Evolutionary conservation across 2,329 filamentous ascomycete species (phyloP), one percentile per base, ranked within the genome.

Genomic region (Claviceps humidiphila): DNA sequence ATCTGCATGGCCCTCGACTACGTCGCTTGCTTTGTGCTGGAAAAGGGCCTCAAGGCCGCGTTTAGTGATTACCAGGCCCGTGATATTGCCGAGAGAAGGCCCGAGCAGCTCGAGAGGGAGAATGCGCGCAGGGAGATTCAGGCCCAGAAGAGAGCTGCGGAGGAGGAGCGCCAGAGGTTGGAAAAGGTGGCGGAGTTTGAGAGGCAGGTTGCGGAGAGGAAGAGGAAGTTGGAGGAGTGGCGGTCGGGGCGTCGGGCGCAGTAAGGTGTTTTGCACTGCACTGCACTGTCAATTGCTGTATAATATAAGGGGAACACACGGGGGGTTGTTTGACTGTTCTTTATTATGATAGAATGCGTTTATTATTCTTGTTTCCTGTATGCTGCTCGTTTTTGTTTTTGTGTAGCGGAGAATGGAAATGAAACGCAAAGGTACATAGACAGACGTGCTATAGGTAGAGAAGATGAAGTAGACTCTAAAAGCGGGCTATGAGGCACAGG

Each of bases 21-120:
- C 64, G 80, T 73, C 2, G 85, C 84, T 14, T 98, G 93, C 74
- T 97, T 82, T 74, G 55, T 88, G 39, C 87, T 97, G 55, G 93
- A 98, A 71, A 84, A 90, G 59, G 77, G 81, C 0, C 76, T 98
- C 61, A 98, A 98, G 77, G 72, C 67, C 49, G 67, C 85, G 34
- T 98, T 97, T 69, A 91, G 86, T 58, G 93, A 98, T 68, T 95
- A 88, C 72, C 83, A 82, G 58, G 89, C 93, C 2, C 91, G 95
- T 66, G 93, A 97, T 65, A 97, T 98, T 63, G 91, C 93, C 1
- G 74, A 86, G 50, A 78, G 93, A 57, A 75, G 93, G 53, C 83
- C 86, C 3, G 93, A 98, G 64, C 93, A 98, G 75, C 71, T 95
- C 11, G 79, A 82, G 65, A 75, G 83, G 44, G 91, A 97, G 71